phyloP scores from a whole-genome alignment of 2,329 filamentous ascomycete species.

The Botrytis deweyae region DNA sequence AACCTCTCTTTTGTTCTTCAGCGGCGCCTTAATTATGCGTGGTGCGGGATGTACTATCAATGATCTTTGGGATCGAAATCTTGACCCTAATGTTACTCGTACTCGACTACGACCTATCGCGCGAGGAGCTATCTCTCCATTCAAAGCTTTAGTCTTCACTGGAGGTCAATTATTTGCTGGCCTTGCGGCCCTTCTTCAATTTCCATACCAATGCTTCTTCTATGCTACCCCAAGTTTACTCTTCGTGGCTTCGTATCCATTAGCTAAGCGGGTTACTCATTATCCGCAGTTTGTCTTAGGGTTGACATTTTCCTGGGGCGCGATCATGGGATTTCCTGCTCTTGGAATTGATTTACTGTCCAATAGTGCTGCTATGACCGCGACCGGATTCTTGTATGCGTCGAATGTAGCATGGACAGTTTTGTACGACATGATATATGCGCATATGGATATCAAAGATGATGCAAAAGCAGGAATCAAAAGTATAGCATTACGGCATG shows the following conservation, averaged over 20 bases:
- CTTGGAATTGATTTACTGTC: conserved; percentile 73
- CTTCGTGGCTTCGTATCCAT: conserved; percentile 73
- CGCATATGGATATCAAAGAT: conserved; percentile 87
- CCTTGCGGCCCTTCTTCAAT: conserved; percentile 71
- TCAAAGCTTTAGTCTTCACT: conserved; percentile 71
- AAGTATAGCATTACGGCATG: conserved; percentile 79
- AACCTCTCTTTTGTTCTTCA: conserved; percentile 68
- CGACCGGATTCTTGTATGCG: conserved; percentile 68
- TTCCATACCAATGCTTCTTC: conserved; percentile 70
- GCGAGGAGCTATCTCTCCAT: conserved; percentile 70
- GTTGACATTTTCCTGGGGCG: conserved; percentile 84
- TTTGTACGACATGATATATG: conserved; percentile 90
- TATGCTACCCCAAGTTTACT: conserved; percentile 75
- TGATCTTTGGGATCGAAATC: conserved; percentile 84
- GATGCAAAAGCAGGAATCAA: conserved; percentile 86
- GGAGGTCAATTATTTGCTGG: conserved; percentile 72
- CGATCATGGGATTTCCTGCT: conserved; percentile 83
- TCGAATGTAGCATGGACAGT: conserved; percentile 86
- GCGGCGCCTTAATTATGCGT: conserved; percentile 80
- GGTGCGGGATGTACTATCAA: conserved; percentile 88
- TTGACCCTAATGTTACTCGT: conserved; percentile 76
- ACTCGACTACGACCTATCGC: conserved; percentile 80
- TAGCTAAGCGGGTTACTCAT: conserved; percentile 83
- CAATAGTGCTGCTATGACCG: conserved; percentile 59
- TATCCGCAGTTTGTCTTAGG: conserved; percentile 85